Percentiles rank a stretch among this genome's conserved stretches.
Evolutionary conservation across 805 yeast genomes (phyloP).

Genomic region (Candida nemodendra): DNA sequence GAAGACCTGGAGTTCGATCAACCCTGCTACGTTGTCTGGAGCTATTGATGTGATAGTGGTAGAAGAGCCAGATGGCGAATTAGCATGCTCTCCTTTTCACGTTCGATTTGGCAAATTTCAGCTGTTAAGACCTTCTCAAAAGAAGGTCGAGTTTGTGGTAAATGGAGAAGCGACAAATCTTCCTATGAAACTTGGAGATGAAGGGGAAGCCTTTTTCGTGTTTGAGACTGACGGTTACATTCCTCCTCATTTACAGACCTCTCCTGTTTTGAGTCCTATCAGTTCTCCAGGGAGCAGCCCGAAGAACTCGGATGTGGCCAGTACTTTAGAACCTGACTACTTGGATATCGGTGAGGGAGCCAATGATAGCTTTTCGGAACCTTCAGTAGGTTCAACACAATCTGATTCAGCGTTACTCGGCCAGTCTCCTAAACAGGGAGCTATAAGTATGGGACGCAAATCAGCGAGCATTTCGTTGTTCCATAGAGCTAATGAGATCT

Average conservation of each 20-base stretch:
- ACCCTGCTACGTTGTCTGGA: conserved; percentile 94
- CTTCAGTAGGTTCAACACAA: conserved; percentile 10
- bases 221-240: conserved; percentile 78
- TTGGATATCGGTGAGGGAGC: conserved; percentile 44
- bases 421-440: conserved; percentile 27
- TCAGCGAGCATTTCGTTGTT: conserved; percentile 27
- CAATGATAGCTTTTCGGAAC: conserved; percentile 10
- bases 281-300: conserved; percentile 54
- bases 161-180: conserved; percentile 78
- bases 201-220: conserved; percentile 97
- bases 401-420: conserved; percentile 12
- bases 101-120: conserved; percentile 95
- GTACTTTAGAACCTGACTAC: conserved; percentile 45
- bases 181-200: conserved; percentile 96
- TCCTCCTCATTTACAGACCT: conserved; percentile 76
- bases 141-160: conserved; percentile 84
- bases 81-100: conserved; percentile 93
- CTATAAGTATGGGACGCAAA: conserved; percentile 36
- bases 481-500: conserved; percentile 60
- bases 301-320: conserved; percentile 14
- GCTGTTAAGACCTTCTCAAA: conserved; percentile 88
- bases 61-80: conserved; percentile 73
- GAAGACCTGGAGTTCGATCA: conserved; percentile 94
- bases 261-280: conserved; percentile 74
- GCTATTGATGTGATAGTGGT: conserved; percentile 96